Evolutionary conservation across 345 rosid species (phyloP).

Genomic region (Rhizophora apiculata): DNA sequence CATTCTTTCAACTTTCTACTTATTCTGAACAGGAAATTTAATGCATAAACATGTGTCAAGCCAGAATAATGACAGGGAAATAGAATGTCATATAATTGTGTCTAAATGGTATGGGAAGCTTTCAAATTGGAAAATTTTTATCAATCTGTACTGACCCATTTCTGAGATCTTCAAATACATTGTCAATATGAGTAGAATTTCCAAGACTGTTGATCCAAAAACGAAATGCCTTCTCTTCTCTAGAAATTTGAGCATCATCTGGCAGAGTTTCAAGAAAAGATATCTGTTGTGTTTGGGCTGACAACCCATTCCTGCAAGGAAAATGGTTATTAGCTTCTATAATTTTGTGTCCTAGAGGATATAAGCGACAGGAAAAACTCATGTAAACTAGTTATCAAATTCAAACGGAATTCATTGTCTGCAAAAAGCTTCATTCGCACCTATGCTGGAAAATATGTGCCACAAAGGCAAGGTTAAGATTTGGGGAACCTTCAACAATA

Average conservation of each 20-base stretch:
- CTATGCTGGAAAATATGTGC: slow-evolving; percentile 99
- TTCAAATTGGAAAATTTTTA: not conserved
- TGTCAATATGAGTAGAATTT: slow-evolving; percentile 64
- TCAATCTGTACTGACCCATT: slow-evolving; percentile 61
- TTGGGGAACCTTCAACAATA: slow-evolving; percentile 93
- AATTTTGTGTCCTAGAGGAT: slow-evolving; percentile 6
- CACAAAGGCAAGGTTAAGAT: slow-evolving; percentile 96
- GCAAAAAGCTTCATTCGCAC: slow-evolving; percentile 33
- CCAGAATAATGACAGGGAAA: not conserved
- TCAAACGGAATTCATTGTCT: slow-evolving; percentile 2
- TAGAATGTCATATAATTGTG: no score
- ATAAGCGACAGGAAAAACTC: not conserved
- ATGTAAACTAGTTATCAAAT: not conserved
- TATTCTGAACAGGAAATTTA: not conserved
- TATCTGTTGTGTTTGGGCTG: slow-evolving; percentile 77
- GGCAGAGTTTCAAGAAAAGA: slow-evolving; percentile 71
- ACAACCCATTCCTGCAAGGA: slow-evolving; percentile 79
- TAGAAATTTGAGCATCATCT: slow-evolving; percentile 80
- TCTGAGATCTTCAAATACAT: slow-evolving; percentile 95
- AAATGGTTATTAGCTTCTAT: slow-evolving; percentile 2
- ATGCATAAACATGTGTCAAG: not conserved
- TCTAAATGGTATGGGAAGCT: not conserved
- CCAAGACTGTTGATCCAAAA: slow-evolving; percentile 96
- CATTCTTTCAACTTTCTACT: not conserved
- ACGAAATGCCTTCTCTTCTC: slow-evolving; percentile 96